Base-by-base conservation (phyloP, 805 yeast genomes). In the Teunomyces tritomae region DNA sequence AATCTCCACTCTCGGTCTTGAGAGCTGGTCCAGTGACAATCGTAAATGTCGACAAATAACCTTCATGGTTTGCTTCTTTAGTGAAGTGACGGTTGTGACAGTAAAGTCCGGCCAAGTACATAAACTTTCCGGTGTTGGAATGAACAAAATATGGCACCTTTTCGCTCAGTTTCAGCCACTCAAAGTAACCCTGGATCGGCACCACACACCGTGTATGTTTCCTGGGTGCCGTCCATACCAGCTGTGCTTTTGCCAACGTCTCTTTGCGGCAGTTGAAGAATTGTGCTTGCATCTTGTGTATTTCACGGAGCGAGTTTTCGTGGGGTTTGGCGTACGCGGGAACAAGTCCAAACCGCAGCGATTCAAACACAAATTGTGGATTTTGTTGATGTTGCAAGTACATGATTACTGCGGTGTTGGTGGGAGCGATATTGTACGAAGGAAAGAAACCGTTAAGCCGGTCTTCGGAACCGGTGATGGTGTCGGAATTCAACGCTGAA, bases 181-280 rank as follows among this genome's bases (percentile, higher is more conserved):
- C 97, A 59, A 80, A 91, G 63, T 91, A 91, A 0, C 97, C 97
- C 57, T 80, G 78, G 34, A 87, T 76, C 0, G 96, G 92, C 0
- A 89, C 80, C 0, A 85, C 83, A 61, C 96, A 90, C 33, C 96
- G 69, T 4, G 70, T 68, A 7, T 65, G 65, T 20, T 73, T 65
- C 32, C 74, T 66, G 4, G 79, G 71, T 1, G 70, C 51, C 5
- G 70, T 70, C 96, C 96, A 90, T 35, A 85, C 64, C 17, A 74
- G 68, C 37, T 76, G 73, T 1, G 67, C 63, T 4, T 74, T 71
- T 0, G 57, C 56, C 8, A 89, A 56, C 5, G 84, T 77, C 52
- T 89, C 96, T 30, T 68, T 67, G 16, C 94, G 68, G 24, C 96
- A 89, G 67, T 90, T 90, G 71, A 90, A 85, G 10, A 85, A 79